Conservation (phyloP, 129 eudicot genomes). For the Tagetes erecta region DNA sequence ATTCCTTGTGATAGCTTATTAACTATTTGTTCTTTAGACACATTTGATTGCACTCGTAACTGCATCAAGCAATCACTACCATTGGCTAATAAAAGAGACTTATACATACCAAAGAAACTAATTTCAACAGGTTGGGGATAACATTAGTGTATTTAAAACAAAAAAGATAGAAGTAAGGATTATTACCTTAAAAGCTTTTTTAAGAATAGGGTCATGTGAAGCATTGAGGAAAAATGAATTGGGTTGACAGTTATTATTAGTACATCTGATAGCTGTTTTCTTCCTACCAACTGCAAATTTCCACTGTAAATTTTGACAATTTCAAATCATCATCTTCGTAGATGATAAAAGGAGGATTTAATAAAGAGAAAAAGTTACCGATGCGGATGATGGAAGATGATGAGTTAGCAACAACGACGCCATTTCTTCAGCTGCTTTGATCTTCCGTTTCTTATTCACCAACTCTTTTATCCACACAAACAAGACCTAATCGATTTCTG, state of each 20-base stretch:
- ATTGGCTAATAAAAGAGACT: too few species aligned
- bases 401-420: conserved; percentile 10
- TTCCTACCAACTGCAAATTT: conserved; percentile 24
- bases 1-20: too few species aligned
- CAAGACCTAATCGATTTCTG: too few species aligned
- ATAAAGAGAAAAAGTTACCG: conserved; percentile 19
- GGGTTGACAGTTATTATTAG: conserved; percentile 18
- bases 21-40: too few species aligned
- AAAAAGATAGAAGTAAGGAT: not conserved
- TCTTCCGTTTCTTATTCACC: not conserved
- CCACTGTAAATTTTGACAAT: conserved; percentile 21
- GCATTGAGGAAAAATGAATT: conserved; percentile 41
- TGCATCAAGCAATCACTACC: too few species aligned
- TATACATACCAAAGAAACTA: too few species aligned
- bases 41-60: too few species aligned
- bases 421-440: not conserved
- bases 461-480: not conserved
- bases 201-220: conserved; percentile 49
- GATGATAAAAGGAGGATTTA: not conserved
- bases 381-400: conserved; percentile 22
- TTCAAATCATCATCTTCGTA: not conserved
- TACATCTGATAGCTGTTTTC: conserved; percentile 8
- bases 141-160: not conserved
- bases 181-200: conserved; percentile 51
- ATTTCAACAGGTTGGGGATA: not conserved